A percentile compares a stretch with the other conserved stretches of the same genome.
phyloP scores from a whole-genome alignment of 345 rosid genomes.

The Sonneratia alba region DNA sequence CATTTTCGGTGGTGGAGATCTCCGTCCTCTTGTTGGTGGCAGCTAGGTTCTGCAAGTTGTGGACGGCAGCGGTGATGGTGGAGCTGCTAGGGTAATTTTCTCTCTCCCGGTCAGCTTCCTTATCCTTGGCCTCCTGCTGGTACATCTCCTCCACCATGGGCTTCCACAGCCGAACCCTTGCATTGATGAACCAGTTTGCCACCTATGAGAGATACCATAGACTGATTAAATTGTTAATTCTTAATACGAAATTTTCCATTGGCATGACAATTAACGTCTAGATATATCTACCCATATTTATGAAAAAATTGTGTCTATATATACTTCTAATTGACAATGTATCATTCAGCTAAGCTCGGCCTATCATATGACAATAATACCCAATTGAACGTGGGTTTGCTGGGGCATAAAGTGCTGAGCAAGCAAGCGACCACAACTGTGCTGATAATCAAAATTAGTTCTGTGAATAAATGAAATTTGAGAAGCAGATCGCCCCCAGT shows the following conservation, averaged over 20 bases:
- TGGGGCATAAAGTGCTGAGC: no score
- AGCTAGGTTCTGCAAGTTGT: slow-evolving; percentile 8
- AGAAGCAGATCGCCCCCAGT: no score
- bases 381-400: no score
- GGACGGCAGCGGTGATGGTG: slow-evolving; percentile 38
- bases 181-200: slow-evolving; percentile 97
- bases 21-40: not conserved
- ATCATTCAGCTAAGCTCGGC: no score
- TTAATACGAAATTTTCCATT: no score
- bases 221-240: not conserved
- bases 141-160: slow-evolving; percentile 99
- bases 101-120: slow-evolving; percentile 25
- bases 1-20: slow-evolving; percentile 44
- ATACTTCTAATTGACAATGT: no score
- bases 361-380: no score
- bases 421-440: no score
- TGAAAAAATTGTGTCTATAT: no score
- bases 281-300: no score
- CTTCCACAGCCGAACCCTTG: slow-evolving; percentile 98
- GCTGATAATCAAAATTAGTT: no score
- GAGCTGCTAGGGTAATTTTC: slow-evolving; percentile 27
- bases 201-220: slow-evolving; percentile 37
- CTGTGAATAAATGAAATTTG: no score
- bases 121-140: slow-evolving; percentile 74
- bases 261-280: not conserved